phyloP scores from a whole-genome alignment of 78 protist species.

The Chrysochromulina parva region DNA sequence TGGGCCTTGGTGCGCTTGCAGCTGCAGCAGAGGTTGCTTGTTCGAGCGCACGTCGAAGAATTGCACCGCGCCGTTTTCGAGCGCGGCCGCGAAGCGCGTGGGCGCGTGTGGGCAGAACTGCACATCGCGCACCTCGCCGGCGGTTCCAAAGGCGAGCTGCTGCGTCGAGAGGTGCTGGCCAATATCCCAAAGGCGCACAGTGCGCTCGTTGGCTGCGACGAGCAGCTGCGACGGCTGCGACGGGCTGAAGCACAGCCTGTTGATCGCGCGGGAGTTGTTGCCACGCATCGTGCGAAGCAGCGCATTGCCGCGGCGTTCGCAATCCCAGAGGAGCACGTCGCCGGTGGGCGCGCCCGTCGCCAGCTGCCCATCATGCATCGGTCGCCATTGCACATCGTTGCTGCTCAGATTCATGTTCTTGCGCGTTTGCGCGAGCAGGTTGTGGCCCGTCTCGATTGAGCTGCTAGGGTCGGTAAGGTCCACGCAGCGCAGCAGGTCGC shows the following conservation, averaged over 20 bases:
- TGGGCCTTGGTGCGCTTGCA: not conserved
- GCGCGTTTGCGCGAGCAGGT: no score
- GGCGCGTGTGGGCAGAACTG: conserved; percentile 54
- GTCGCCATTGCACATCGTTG: no score
- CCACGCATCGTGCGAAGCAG: conserved; percentile 48
- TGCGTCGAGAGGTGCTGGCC: not conserved
- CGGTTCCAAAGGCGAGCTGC: conserved; percentile 33
- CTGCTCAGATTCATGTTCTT: no score
- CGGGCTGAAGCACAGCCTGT: conserved; percentile 59
- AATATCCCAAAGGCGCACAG: conserved; percentile 32
- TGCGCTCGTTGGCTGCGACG: conserved; percentile 67
- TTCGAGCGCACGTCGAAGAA: no score
- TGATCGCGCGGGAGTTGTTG: conserved; percentile 66
- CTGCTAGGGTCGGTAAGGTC: no score
- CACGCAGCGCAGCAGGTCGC: no score
- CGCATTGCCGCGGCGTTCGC: conserved; percentile 27
- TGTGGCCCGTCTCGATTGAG: no score
- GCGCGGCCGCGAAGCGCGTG: conserved; percentile 68
- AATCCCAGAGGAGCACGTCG: conserved; percentile 74
- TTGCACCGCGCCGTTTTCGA: conserved; percentile 63
- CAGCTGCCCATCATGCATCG: not conserved
- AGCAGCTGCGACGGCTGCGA: conserved; percentile 32
- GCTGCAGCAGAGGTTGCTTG: no score
- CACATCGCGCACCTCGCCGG: conserved; percentile 69
- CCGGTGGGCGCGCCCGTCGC: conserved; percentile 84